These are phyloP conservation scores for Articulospora tetracladia DNA, from an alignment of 495 filamentous ascomycete genomes.

Conservation along the genomic window DNA sequence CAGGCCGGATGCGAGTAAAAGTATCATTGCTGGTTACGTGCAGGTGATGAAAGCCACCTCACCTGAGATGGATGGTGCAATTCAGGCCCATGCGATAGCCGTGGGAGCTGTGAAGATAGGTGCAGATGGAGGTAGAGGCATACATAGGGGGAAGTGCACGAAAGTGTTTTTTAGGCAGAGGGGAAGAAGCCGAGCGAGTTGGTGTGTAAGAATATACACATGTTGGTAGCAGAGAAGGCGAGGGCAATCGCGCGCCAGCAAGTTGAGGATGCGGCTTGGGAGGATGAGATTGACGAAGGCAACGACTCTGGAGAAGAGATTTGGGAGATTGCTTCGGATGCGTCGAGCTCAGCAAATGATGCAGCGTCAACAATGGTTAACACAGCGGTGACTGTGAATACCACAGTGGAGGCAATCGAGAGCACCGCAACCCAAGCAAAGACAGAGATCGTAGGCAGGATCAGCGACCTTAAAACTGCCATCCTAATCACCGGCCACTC, in stretches of 20 bases:
- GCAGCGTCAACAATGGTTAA: too few relatives aligned
- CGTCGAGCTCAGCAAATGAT: too few relatives aligned
- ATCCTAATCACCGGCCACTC: too few relatives aligned
- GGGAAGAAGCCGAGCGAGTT: neutral
- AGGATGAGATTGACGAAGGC: neutral
- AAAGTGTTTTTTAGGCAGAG: neutral
- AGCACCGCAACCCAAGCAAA: too few relatives aligned
- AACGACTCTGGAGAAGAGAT: too few relatives aligned
- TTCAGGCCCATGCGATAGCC: neutral
- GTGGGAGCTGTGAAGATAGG: neutral
- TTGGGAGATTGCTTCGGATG: too few relatives aligned
- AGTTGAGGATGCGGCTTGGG: neutral
- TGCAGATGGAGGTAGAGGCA: neutral
- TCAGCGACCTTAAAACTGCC: too few relatives aligned
- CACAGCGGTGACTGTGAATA: too few relatives aligned
- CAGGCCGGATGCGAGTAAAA: neutral
- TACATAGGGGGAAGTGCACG: neutral
- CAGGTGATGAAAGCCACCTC: neutral
- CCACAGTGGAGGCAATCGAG: too few relatives aligned
- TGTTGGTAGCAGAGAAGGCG: neutral
- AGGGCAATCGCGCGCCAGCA: too few relatives aligned
- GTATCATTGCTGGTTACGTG: neutral
- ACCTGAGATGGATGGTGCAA: neutral
- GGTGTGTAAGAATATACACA: neutral
- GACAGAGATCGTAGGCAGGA: too few relatives aligned